phyloP scores from a whole-genome alignment of 345 rosid genomes.

The Atalantia buxifolia region DNA sequence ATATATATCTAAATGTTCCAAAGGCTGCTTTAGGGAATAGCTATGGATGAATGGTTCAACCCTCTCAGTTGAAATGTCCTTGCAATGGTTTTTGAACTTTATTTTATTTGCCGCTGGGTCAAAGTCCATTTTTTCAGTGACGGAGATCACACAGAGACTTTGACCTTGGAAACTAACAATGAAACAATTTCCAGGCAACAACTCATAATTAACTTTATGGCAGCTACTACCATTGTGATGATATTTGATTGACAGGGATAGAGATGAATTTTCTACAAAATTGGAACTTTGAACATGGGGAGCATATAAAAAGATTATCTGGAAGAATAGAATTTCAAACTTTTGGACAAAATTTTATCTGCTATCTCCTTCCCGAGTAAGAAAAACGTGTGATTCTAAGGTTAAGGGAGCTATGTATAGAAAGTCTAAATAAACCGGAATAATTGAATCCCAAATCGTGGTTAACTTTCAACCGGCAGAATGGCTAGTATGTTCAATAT shows the following conservation, averaged over 20 bases:
- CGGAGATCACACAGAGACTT: no score
- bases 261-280: not conserved
- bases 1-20: not conserved
- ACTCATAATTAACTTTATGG: not conserved
- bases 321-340: not conserved
- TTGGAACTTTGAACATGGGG: no score
- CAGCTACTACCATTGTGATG: no score
- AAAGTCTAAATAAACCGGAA: not conserved
- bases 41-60: no score
- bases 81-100: not conserved
- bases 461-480: not conserved
- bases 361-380: not conserved
- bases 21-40: rapidly evolving
- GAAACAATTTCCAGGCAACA: not conserved
- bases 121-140: no score
- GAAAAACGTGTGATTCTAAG: not conserved
- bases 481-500: not conserved
- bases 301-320: not conserved
- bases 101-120: no score
- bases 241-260: not conserved
- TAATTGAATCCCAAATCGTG: not conserved
- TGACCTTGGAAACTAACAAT: not conserved
- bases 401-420: not conserved
- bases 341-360: not conserved
- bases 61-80: not conserved